Percentiles rank a stretch among this genome's conserved stretches.
Conservation (phyloP, 2,329 filamentous ascomycete genomes). For the Tolypocladium tundrense region DNA sequence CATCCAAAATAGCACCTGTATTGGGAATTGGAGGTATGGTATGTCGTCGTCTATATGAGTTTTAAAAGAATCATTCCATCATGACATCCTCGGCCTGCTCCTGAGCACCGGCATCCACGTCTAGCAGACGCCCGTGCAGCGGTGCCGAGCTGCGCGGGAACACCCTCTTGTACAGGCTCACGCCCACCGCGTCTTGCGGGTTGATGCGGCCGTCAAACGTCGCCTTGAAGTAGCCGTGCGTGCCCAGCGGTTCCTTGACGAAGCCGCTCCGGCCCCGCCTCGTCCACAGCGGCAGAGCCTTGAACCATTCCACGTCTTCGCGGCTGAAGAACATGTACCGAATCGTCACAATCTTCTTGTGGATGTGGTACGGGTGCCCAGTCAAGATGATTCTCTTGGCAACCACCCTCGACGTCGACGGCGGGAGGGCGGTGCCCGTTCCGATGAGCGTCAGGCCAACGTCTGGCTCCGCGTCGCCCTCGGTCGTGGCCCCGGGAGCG, state of each 20-base stretch:
- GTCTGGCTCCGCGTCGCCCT: slow-evolving; percentile 33
- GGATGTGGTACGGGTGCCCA: slow-evolving; percentile 96
- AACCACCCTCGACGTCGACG: slow-evolving; percentile 67
- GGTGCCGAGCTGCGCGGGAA: slow-evolving; percentile 61
- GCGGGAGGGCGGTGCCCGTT: slow-evolving; percentile 77
- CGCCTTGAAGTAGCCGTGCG: slow-evolving; percentile 99
- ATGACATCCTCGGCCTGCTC: slow-evolving; percentile 20
- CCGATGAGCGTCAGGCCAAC: slow-evolving; percentile 62
- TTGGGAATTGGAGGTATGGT: not conserved
- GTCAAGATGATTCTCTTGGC: slow-evolving; percentile 92
- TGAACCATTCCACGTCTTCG: slow-evolving; percentile 95
- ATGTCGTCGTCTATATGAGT: slow-evolving; percentile 8
- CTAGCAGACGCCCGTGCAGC: slow-evolving; percentile 32
- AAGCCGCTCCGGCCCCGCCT: slow-evolving; percentile 78
- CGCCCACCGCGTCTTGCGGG: slow-evolving; percentile 85
- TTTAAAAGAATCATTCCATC: slow-evolving; percentile 15
- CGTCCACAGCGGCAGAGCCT: slow-evolving; percentile 91
- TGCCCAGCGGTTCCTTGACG: slow-evolving; percentile 89
- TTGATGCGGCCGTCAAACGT: slow-evolving; percentile 96
- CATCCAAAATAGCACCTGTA: not conserved
- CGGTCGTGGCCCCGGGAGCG: slow-evolving; percentile 28
- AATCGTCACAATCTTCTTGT: slow-evolving; percentile 94
- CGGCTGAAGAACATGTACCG: slow-evolving; percentile 99
- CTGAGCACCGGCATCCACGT: slow-evolving; percentile 14
- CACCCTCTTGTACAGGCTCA: slow-evolving; percentile 79